These are phyloP conservation scores for Trypanosoma brucei DNA, from an alignment of 208 protist species.

Conservation along the genomic window DNA sequence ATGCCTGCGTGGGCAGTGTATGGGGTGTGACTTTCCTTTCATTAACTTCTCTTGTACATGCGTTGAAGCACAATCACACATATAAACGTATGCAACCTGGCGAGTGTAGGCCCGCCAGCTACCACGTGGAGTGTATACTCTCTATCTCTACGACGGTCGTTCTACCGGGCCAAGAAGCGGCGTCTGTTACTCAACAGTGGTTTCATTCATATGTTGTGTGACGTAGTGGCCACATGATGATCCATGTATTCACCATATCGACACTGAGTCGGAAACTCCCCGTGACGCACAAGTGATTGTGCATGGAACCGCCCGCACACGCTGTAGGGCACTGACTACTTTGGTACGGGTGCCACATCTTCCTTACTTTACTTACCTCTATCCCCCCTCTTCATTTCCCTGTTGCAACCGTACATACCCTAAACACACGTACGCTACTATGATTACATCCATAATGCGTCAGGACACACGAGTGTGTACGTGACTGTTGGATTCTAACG, in stretches of 20 bases:
- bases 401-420: conserved; percentile 23
- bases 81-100: too few species aligned
- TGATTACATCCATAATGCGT: conserved; percentile 28
- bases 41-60: background rate
- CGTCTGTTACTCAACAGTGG: background rate
- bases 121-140: conserved; percentile 34
- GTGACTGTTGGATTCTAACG: conserved; percentile 40
- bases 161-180: conserved; percentile 31
- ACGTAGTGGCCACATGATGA: conserved; percentile 11
- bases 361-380: background rate
- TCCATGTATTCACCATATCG: conserved; percentile 31
- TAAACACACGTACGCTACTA: conserved; percentile 10
- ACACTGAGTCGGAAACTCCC: conserved; percentile 25
- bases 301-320: conserved; percentile 18
- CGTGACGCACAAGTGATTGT: conserved; percentile 23
- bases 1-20: background rate
- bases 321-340: conserved; percentile 6
- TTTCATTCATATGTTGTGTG: background rate
- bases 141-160: conserved; percentile 37
- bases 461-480: conserved; percentile 21
- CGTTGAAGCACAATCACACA: background rate
- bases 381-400: background rate
- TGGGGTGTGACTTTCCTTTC: background rate
- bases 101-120: conserved; percentile 26
- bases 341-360: background rate